Evolutionary conservation across 768 basidiomycete genomes (phyloP), one percentile per base, ranked within the genome.

Genomic region (Ephemerocybe angulata): DNA sequence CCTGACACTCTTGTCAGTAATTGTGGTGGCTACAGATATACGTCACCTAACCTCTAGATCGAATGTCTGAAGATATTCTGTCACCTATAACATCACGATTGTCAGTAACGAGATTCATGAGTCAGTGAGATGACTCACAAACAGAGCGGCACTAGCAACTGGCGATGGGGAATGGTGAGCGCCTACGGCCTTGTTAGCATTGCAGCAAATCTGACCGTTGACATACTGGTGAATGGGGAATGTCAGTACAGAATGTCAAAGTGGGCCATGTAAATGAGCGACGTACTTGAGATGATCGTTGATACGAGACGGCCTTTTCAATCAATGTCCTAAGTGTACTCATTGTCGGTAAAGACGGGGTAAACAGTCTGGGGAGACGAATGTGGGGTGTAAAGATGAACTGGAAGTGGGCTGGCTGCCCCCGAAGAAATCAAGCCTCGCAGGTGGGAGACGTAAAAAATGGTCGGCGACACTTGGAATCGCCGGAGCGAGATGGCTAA

Each of bases 261-360:
- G n/a, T 31, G 22, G 27, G 21, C 21, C 4, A 3, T 19, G 13
- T 21, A 11, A 50, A 27, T 21, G 4, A 15, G n/a, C 15, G 15
- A 22, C 48, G 29, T 50, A 50, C 48, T 22, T 50, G 48, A 33
- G 48, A 50, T 15, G 48, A 27, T 33, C 48, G 29, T 50, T 50
- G 48, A 33, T 50, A 50, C n/a, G 48, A 33, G 10, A 50, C 48
- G 31, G 48, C 48, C 31, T 50, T 50, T 35, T 30, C 48, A 3
- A 50, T 22, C 13, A 50, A 19, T 5, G 7, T 19, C 7, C 38
- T n/a, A 8, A 41, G n/a, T n/a, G n/a, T n/a, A n/a, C n/a, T n/a
- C n/a, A n/a, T n/a, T n/a, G n/a, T n/a, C n/a, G n/a, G n/a, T n/a
- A n/a, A n/a, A n/a, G n/a, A n/a, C n/a, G n/a, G n/a, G n/a, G n/a